Evolutionary conservation across 1,139 yeast genomes (phyloP).

Genomic region (Meyerozyma sp.): DNA sequence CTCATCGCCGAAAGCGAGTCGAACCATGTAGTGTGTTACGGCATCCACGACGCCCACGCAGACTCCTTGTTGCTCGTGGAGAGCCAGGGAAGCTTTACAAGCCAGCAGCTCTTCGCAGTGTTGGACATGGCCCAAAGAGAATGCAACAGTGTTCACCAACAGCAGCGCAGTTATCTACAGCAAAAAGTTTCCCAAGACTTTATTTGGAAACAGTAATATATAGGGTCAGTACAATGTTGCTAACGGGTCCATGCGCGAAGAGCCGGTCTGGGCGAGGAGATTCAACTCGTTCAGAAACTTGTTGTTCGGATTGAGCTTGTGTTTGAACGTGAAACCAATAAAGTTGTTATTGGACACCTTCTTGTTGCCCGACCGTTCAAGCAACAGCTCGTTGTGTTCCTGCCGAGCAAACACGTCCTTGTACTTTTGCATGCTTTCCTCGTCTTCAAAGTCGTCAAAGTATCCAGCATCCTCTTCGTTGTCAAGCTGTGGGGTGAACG

Average conservation of each 20-base stretch:
- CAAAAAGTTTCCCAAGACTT: constrained; percentile 49
- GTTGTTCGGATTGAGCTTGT: constrained; percentile 62
- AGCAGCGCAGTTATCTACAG: constrained; percentile 45
- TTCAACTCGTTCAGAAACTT: constrained; percentile 40
- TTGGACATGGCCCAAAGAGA: constrained; percentile 43
- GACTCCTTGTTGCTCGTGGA: constrained; percentile 60
- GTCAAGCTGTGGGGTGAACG: constrained; percentile 94
- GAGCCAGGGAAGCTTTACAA: constrained; percentile 64
- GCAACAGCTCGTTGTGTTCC: constrained; percentile 75
- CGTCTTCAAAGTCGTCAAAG: constrained; percentile 95
- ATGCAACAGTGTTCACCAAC: constrained; percentile 40
- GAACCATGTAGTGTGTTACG: constrained; percentile 63
- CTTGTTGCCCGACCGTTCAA: constrained; percentile 49
- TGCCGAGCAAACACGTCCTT: constrained; percentile 93
- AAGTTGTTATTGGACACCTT: constrained; percentile 54
- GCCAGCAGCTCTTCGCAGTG: constrained; percentile 46
- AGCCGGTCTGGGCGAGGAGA: constrained; percentile 16
- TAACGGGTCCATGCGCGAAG: constrained; percentile 36
- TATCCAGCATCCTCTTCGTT: constrained; percentile 98
- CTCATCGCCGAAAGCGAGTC: constrained; percentile 45
- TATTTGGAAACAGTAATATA: constrained; percentile 39
- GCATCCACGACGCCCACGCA: constrained; percentile 46
- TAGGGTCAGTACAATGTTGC: constrained; percentile 37
- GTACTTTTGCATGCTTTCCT: constrained; percentile 95
- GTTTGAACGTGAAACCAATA: constrained; percentile 95